Percentiles rank a stretch among this genome's conserved stretches.
phyloP scores from a whole-genome alignment of 2,329 filamentous ascomycete genomes.

The Fusarium burgessii region DNA sequence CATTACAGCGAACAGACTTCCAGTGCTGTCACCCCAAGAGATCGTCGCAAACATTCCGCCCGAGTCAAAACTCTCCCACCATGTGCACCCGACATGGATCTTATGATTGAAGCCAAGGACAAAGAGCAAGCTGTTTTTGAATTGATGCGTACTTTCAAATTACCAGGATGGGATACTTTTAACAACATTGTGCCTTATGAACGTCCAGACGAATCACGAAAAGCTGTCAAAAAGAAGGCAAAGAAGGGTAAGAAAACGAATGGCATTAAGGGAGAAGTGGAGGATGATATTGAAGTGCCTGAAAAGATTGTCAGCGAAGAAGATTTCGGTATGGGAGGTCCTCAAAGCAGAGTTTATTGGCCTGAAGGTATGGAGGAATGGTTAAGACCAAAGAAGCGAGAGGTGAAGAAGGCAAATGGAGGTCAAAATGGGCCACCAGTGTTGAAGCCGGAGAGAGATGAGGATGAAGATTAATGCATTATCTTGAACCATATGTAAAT shows the following conservation, averaged over 20 bases:
- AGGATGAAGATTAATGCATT: not conserved
- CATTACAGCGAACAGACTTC: conserved; percentile 85
- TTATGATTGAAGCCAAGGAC: conserved; percentile 99
- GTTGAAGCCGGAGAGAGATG: conserved; percentile 38
- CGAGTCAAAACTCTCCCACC: conserved; percentile 85
- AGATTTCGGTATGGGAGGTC: conserved; percentile 88
- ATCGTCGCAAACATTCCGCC: conserved; percentile 86
- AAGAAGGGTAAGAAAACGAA: conserved; percentile 54
- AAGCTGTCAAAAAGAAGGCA: conserved; percentile 56
- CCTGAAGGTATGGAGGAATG: conserved; percentile 90
- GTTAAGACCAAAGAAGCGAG: conserved; percentile 83
- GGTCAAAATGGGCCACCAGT: conserved; percentile 48
- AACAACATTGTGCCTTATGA: conserved; percentile 83
- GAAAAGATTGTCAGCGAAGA: conserved; percentile 68
- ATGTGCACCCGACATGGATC: conserved; percentile 84
- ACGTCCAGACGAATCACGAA: conserved; percentile 77
- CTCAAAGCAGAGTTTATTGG: conserved; percentile 88
- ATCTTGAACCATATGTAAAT: not conserved
- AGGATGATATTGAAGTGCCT: conserved; percentile 53
- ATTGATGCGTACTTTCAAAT: conserved; percentile 86
- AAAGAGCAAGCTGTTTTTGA: conserved; percentile 98
- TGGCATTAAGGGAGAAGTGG: conserved; percentile 50
- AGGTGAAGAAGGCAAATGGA: conserved; percentile 61
- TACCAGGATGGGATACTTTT: conserved; percentile 82
- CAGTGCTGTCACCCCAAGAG: conserved; percentile 76